A percentile compares a stretch with the other conserved stretches of the same genome.
Conservation (phyloP, 1,139 yeast genomes). For the Debaryomyces robertsiae region DNA sequence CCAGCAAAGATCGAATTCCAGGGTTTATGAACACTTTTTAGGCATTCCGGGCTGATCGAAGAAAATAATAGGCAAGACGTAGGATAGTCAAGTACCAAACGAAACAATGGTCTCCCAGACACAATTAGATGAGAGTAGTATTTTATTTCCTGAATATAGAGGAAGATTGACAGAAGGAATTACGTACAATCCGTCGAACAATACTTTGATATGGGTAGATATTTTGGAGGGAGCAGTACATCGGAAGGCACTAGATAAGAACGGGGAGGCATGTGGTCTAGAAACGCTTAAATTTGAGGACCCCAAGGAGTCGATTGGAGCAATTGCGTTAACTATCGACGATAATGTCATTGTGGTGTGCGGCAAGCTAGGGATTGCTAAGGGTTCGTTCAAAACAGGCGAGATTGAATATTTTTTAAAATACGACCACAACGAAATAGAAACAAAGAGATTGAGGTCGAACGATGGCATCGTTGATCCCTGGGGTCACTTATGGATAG, state of each 20-base stretch:
- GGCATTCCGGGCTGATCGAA: no score
- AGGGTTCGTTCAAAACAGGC: slow-evolving; percentile 39
- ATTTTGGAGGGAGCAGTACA: slow-evolving; percentile 62
- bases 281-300: slow-evolving; percentile 42
- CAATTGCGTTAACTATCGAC: slow-evolving; percentile 58
- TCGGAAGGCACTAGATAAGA: slow-evolving; percentile 35
- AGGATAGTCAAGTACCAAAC: no score
- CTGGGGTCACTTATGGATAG: slow-evolving; percentile 70
- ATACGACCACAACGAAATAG: slow-evolving; percentile 41
- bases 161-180: slow-evolving; percentile 68
- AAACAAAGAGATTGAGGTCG: slow-evolving; percentile 50
- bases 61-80: no score
- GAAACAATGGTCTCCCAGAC: not conserved
- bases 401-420: slow-evolving; percentile 47
- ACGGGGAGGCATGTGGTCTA: slow-evolving; percentile 31
- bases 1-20: no score
- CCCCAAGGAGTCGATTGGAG: slow-evolving; percentile 54
- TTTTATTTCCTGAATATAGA: slow-evolving; percentile 46
- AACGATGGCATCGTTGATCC: slow-evolving; percentile 77
- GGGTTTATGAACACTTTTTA: no score
- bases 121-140: slow-evolving; percentile 11
- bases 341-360: slow-evolving; percentile 51
- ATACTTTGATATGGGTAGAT: slow-evolving; percentile 70
- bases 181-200: slow-evolving; percentile 59
- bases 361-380: slow-evolving; percentile 58